phyloP scores from a whole-genome alignment of 2,329 filamentous ascomycete genomes.

The Xylaria sp. region DNA sequence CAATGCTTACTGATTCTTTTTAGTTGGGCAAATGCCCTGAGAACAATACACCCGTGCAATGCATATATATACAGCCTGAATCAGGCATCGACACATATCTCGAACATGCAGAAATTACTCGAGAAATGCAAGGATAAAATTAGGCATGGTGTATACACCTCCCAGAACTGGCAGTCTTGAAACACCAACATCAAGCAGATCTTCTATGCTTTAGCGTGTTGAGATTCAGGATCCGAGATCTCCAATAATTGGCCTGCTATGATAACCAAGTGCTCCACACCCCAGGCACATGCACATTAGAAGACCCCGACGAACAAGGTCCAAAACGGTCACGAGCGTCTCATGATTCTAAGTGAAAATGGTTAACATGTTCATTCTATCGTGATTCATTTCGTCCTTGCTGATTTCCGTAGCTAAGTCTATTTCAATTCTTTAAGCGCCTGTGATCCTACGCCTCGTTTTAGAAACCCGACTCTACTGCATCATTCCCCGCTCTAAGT shows the following conservation, averaged over 20 bases:
- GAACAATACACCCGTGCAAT: background rate
- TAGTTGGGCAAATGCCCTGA: conserved; percentile 17
- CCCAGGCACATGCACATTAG: conserved; percentile 14
- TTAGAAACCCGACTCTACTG: conserved; percentile 1
- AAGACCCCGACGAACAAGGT: conserved; percentile 18
- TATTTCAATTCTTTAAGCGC: conserved; percentile 31
- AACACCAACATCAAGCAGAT: conserved; percentile 17
- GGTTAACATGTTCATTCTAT: background rate
- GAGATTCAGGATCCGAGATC: background rate
- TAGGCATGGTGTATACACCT: background rate
- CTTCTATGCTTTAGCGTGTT: conserved; percentile 20
- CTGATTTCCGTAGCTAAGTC: conserved; percentile 22
- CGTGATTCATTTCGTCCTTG: conserved; percentile 16
- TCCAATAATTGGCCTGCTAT: conserved; percentile 20
- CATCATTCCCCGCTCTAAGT: background rate
- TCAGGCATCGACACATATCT: conserved; percentile 16
- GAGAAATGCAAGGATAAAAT: background rate
- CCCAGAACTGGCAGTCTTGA: conserved; percentile 10
- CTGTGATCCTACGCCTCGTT: conserved; percentile 13
- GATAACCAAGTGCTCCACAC: conserved; percentile 12
- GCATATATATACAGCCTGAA: conserved; percentile 13
- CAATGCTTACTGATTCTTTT: background rate
- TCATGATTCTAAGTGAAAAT: background rate
- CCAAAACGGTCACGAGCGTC: conserved; percentile 13
- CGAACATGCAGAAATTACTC: conserved; percentile 8